phyloP scores from a whole-genome alignment of 1,284 basidiomycete species.

The Laetiporus sulphureus region DNA sequence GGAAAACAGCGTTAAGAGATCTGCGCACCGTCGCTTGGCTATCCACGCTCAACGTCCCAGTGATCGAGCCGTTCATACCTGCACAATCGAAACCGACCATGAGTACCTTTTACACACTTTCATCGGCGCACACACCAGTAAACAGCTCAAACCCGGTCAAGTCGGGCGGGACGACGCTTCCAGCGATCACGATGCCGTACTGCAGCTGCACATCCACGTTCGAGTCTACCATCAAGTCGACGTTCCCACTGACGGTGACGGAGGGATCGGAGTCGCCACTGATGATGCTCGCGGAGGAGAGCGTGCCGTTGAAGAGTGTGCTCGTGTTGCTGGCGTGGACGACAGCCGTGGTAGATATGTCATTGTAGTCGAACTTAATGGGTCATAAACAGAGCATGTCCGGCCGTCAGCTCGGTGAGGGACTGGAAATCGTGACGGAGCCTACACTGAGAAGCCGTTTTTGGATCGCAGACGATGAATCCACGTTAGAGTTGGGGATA shows the following conservation, averaged over 20 bases:
- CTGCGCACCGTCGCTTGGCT: conserved; percentile 1
- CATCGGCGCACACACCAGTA: conserved; percentile 16
- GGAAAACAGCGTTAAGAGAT: background rate
- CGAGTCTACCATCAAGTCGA: conserved; percentile 35
- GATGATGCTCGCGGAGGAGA: conserved; percentile 31
- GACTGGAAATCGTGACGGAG: too few species aligned
- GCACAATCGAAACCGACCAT: conserved; percentile 7
- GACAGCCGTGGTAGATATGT: too few species aligned
- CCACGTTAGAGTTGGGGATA: background rate
- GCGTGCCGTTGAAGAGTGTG: conserved; percentile 33
- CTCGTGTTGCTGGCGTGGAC: conserved; percentile 29
- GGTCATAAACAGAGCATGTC: too few species aligned
- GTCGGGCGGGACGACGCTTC: conserved; percentile 36
- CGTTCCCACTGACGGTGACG: conserved; percentile 27
- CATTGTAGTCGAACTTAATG: too few species aligned
- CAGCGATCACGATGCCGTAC: conserved; percentile 36
- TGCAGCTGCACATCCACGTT: conserved; percentile 29
- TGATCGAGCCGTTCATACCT: conserved; percentile 4
- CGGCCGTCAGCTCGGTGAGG: too few species aligned
- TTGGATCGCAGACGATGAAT: background rate
- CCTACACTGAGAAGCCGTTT: background rate
- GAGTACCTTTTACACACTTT: conserved; percentile 26
- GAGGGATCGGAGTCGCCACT: conserved; percentile 13
- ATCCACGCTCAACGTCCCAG: conserved; percentile 26
- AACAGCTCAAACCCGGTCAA: conserved; percentile 28